Percentiles rank a stretch among this genome's conserved stretches.
phyloP scores from a whole-genome alignment of 768 basidiomycete species.

The Boletus vinaceobasis region DNA sequence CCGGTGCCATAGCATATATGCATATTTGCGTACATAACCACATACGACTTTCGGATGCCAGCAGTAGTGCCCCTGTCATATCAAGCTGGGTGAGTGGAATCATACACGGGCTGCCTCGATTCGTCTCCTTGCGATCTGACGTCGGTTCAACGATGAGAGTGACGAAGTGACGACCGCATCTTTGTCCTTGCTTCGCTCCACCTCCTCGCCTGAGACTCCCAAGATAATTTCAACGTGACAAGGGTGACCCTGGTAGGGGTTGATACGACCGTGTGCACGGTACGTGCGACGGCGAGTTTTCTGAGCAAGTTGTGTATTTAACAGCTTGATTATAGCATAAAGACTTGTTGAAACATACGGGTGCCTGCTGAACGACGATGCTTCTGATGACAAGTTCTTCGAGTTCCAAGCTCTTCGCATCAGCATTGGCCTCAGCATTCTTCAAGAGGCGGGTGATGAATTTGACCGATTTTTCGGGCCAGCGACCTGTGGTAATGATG shows the following conservation, averaged over 20 bases:
- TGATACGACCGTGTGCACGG: slow-evolving; percentile 96
- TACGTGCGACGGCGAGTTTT: slow-evolving; percentile 99
- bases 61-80: slow-evolving; percentile 14
- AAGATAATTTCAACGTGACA: slow-evolving; percentile 96
- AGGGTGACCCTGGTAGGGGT: slow-evolving; percentile 98
- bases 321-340: neutral
- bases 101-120: slow-evolving; percentile 78
- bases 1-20: slow-evolving; percentile 27
- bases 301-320: slow-evolving; percentile 35
- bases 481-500: slow-evolving; percentile 68
- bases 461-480: slow-evolving; percentile 98
- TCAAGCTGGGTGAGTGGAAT: slow-evolving; percentile 22
- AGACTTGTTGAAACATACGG: slow-evolving; percentile 51
- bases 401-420: slow-evolving; percentile 91
- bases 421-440: slow-evolving; percentile 99
- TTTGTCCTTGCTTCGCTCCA: slow-evolving; percentile 91
- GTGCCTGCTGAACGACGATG: slow-evolving; percentile 98
- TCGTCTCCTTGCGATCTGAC: slow-evolving; percentile 83
- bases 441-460: slow-evolving; percentile 93
- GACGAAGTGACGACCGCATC: slow-evolving; percentile 45
- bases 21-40: slow-evolving; percentile 30
- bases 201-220: slow-evolving; percentile 70
- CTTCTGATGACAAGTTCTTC: slow-evolving; percentile 94
- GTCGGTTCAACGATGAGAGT: slow-evolving; percentile 71
- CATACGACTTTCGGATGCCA: slow-evolving; percentile 12